Conservation (phyloP, 1,284 basidiomycete genomes). For the Trichosporon faecale region DNA sequence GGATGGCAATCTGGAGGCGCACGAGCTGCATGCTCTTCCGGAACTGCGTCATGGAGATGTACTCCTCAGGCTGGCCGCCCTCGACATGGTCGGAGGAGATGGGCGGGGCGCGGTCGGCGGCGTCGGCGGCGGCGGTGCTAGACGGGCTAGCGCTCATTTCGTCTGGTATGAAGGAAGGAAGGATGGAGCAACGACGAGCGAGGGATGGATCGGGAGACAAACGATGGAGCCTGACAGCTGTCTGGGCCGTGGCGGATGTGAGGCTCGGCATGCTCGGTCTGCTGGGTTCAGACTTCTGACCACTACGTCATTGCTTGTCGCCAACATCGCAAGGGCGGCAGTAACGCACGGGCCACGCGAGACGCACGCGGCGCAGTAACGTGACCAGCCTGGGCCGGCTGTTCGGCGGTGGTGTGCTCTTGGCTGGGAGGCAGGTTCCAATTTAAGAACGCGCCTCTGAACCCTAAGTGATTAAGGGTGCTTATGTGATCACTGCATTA, state of each 20-base stretch:
- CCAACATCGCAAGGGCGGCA: not conserved
- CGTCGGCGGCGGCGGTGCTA: not conserved
- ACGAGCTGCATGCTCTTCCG: constrained; percentile 46
- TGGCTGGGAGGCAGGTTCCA: not conserved
- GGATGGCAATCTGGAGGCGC: constrained; percentile 72
- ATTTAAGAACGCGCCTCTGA: constrained; percentile 1
- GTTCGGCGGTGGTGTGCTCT: not conserved
- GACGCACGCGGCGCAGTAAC: not conserved
- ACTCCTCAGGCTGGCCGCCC: constrained; percentile 28
- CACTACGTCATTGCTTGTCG: constrained; percentile 2
- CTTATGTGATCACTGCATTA: not conserved
- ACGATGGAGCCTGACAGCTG: not conserved
- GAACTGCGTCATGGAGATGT: constrained; percentile 49
- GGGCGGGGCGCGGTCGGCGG: constrained; percentile 1
- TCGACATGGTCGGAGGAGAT: constrained; percentile 1
- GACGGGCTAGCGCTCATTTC: not conserved
- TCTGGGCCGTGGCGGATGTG: not conserved
- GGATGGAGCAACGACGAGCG: not conserved
- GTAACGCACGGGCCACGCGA: not conserved
- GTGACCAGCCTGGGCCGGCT: not conserved
- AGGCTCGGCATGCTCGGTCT: not conserved
- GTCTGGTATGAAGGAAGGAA: not conserved
- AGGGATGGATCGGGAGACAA: not conserved
- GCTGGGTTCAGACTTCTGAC: not conserved
- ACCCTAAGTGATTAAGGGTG: not conserved